Base-by-base conservation (phyloP, 768 basidiomycete species). In the Roridomyces roridus region DNA sequence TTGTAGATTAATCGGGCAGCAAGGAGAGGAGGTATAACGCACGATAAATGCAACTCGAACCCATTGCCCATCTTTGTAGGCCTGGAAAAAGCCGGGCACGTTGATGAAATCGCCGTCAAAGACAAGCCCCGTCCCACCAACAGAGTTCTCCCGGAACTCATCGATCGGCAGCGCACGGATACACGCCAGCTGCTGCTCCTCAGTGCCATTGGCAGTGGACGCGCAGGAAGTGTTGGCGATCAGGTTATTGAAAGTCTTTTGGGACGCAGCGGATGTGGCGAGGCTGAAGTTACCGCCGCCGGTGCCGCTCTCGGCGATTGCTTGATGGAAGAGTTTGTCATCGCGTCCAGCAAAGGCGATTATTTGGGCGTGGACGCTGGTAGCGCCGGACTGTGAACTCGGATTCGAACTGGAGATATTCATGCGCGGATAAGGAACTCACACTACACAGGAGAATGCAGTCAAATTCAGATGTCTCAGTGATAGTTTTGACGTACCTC, bases 321-420 rank as follows among this genome's bases (percentile, higher is more conserved):
- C 61, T 46, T 55, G 56, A 46, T 58, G 55, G 48, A 63, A 63
- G 21, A 59, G 31, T 31, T 59, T 54, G 42, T 63, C 57, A 57
- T 63, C 43, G 11, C 57, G 29, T 23, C 57, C 57, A 15, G 25
- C 70, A 34, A 72, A 68, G 31, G 71, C 72, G 29, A 70, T 63
- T 3, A 72, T 63, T 40, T 76, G 74, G 45, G 70, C 64, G 29
- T 68, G 64, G 11, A 74, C 70, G 24, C 72, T 72, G 0, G 71
- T 71, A n/a, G 70, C 71, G 4, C 74, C 73, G 2, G 74, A 64
- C 50, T 68, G 66, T 46, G 12, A 20, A 9, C 23, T 5, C 20
- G 39, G 4, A n/a, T 10, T 20, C 23, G 12, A 40, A 17, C 18
- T 46, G 17, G 14, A 25, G 9, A 18, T 17, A 9, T 18, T n/a